Base-by-base conservation (phyloP, 805 yeast genomes). In the Candida ortonii region DNA sequence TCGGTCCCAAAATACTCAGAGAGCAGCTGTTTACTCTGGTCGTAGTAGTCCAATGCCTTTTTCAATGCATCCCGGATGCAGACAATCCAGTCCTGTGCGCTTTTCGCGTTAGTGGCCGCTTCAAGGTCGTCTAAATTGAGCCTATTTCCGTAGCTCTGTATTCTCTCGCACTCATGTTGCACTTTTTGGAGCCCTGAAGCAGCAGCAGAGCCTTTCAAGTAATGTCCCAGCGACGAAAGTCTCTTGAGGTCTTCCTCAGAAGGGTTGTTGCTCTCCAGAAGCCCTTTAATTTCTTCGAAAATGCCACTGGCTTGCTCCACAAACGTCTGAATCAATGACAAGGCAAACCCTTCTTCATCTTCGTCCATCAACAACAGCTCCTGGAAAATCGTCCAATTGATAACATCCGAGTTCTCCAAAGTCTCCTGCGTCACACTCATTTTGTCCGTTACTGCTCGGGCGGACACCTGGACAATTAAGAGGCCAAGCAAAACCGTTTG, bases 301-400 rank as follows among this genome's bases (percentile, higher is more conserved):
- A 95, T 90, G 13, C 78, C 81, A 39, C 71, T 69, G 5, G 95
- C 96, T 62, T 93, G 98, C 38, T 86, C 95, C 38, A 83, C 85
- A 59, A 85, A 90, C 20, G 94, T 88, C 41, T 75, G 75, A 35
- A 90, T 81, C 38, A 93, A 68, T 22, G 83, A 72, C 49, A 77
- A 68, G 21, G 90, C 80, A 66, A 93, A 93, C 6, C 87, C 96
- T 39, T 89, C 93, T 54, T 84, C 95, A 52, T 90, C 97, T 53
- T 90, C 96, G 61, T 93, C 98, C 97, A 93, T 89, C 34, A 85
- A 80, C 32, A 89, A 73, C 38, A 93, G 70, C 65, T 93, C 97
- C 37, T 80, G 77, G 56, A 93, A 82, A 18, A 88, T 90, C 26
- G 74, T 66, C 96, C 96, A 87, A 57, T 88, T 89, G 41, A 93